phyloP scores from a whole-genome alignment of 2,329 filamentous ascomycete species.

The Aspergillus sp. region DNA sequence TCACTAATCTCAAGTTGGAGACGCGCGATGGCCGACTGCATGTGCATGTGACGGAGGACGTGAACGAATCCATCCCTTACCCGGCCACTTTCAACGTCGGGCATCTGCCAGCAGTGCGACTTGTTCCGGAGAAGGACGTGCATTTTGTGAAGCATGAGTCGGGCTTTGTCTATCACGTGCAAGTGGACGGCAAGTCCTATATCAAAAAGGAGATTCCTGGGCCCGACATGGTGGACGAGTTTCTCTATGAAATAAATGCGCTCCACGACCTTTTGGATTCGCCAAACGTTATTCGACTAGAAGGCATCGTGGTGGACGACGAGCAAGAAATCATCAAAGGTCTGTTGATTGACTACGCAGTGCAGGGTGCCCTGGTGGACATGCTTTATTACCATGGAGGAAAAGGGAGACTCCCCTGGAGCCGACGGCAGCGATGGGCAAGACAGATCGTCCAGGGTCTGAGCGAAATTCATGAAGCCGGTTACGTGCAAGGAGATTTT shows the following conservation, averaged over 20 bases:
- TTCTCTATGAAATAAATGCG: constrained; percentile 94
- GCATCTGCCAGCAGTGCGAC: constrained; percentile 49
- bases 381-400: constrained; percentile 65
- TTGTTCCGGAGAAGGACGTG: constrained; percentile 64
- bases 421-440: constrained; percentile 75
- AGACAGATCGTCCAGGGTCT: constrained; percentile 82
- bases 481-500: constrained; percentile 96
- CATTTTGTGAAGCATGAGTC: constrained; percentile 88
- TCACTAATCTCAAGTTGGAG: constrained; percentile 90
- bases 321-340: constrained; percentile 67
- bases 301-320: constrained; percentile 82
- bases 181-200: constrained; percentile 56
- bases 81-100: constrained; percentile 64
- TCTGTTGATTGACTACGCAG: constrained; percentile 78
- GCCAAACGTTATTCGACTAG: constrained; percentile 71
- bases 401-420: constrained; percentile 57
- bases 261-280: constrained; percentile 69
- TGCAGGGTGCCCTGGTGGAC: constrained; percentile 80
- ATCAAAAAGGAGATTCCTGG: constrained; percentile 99
- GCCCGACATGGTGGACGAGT: constrained; percentile 90
- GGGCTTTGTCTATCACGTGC: constrained; percentile 94
- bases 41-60: constrained; percentile 95
- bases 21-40: constrained; percentile 81
- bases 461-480: constrained; percentile 86
- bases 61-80: constrained; percentile 88